Evolutionary conservation across 495 filamentous ascomycete genomes (phyloP).

Genomic region (Penicillium cosmopolitanum): DNA sequence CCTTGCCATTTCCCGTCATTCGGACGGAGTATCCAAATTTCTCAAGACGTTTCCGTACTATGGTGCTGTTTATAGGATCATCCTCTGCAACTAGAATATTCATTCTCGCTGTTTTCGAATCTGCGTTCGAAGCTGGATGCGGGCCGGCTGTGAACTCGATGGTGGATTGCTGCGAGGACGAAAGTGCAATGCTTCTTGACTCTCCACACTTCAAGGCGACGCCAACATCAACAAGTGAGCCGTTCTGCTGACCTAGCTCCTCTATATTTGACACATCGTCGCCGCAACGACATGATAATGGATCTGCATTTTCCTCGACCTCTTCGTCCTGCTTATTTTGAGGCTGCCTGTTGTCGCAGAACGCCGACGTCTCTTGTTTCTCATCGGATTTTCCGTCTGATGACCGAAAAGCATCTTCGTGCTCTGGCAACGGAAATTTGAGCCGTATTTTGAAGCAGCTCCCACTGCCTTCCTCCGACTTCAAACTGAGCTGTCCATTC

Average conservation of each 20-base stretch:
- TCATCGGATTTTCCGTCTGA: not conserved
- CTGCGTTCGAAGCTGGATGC: not conserved
- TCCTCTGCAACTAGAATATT: conserved; percentile 82
- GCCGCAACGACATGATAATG: conserved; percentile 21
- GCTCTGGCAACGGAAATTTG: conserved; percentile 31
- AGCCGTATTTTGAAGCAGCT: conserved; percentile 67
- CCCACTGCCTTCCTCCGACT: conserved; percentile 81
- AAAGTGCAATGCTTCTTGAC: conserved; percentile 18
- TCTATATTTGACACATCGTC: conserved; percentile 6
- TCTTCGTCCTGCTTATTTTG: not conserved
- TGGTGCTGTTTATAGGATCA: conserved; percentile 85
- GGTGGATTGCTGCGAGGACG: not conserved
- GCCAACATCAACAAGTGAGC: conserved; percentile 16
- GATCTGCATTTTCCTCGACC: not conserved
- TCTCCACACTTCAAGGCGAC: conserved; percentile 18
- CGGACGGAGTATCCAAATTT: conserved; percentile 72
- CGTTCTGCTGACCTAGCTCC: conserved; percentile 14
- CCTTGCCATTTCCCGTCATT: conserved; percentile 79
- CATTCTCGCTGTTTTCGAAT: conserved; percentile 35
- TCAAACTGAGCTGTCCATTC: conserved; percentile 83
- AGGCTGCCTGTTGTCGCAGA: not conserved
- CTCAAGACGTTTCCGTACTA: conserved; percentile 78
- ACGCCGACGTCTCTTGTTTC: conserved; percentile 10
- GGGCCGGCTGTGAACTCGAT: not conserved
- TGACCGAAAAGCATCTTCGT: not conserved